phyloP scores from a whole-genome alignment of 306 rosid genomes.

The Castanea mollissima region DNA sequence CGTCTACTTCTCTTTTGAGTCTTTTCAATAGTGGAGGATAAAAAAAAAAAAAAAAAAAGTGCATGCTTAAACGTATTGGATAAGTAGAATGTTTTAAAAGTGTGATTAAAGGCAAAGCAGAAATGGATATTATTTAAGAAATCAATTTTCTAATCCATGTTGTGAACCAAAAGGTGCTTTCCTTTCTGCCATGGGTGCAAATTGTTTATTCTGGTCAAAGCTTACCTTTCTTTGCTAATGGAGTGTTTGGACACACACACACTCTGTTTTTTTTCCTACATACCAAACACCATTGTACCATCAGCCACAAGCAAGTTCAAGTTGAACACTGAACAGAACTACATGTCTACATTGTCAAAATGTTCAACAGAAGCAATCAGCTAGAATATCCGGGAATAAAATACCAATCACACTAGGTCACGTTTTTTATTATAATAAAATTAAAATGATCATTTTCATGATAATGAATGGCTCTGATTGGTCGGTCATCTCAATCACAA shows the following conservation, averaged over 20 bases:
- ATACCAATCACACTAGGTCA: too few species aligned
- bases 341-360: too few species aligned
- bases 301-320: too few species aligned
- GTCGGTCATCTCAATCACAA: too few species aligned
- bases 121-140: not conserved
- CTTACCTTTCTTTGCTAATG: not conserved
- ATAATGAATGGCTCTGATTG: too few species aligned
- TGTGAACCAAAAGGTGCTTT: conserved; percentile 15
- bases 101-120: not conserved
- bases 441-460: too few species aligned
- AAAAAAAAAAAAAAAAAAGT: not conserved
- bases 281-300: not conserved
- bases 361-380: too few species aligned
- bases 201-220: conserved; percentile 22
- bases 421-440: too few species aligned
- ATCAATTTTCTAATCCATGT: not conserved
- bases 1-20: not conserved
- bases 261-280: too few species aligned
- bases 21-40: conserved; percentile 18
- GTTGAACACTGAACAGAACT: too few species aligned
- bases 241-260: conserved; percentile 8
- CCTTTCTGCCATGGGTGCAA: conserved; percentile 14
- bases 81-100: not conserved
- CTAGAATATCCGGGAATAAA: too few species aligned
- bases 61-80: conserved; percentile 1